These are phyloP conservation scores for Diaporthe sp. DNA, from an alignment of 2,329 filamentous ascomycete genomes.

Conservation along the genomic window DNA sequence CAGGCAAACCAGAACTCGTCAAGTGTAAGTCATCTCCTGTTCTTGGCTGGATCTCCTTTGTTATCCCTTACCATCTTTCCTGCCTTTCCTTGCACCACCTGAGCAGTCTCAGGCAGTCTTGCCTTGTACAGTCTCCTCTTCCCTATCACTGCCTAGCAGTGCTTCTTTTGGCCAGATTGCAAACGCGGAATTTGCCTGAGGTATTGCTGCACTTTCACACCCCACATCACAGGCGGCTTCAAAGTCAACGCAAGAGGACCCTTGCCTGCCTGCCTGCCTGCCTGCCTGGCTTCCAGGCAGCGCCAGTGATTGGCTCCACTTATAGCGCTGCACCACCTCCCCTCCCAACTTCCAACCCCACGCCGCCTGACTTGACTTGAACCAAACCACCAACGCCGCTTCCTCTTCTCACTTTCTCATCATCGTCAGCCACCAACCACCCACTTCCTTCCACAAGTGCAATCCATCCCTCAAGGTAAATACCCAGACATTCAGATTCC, in stretches of 20 bases:
- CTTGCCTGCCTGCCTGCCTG: neutral
- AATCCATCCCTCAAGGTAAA: conserved; percentile 6
- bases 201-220: neutral
- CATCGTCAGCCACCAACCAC: conserved; percentile 5
- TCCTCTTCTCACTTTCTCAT: conserved; percentile 28
- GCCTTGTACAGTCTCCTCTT: neutral
- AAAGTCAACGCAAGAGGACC: neutral
- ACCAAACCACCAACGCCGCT: conserved; percentile 31
- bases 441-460: conserved; percentile 3
- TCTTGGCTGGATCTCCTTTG: neutral
- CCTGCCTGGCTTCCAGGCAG: conserved; percentile 13
- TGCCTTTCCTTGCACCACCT: neutral
- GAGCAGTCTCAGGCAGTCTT: neutral
- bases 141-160: neutral
- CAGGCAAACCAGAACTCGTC: neutral
- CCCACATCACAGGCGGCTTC: neutral
- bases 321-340: conserved; percentile 1
- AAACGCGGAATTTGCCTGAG: neutral
- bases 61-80: neutral
- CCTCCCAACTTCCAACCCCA: conserved; percentile 36
- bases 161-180: neutral
- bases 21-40: neutral
- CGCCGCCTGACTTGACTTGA: conserved; percentile 9
- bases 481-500: neutral
- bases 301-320: conserved; percentile 26